These are phyloP conservation scores for Oxyria digyna DNA, from an alignment of 148 eudicot species.

Conservation along the genomic window DNA sequence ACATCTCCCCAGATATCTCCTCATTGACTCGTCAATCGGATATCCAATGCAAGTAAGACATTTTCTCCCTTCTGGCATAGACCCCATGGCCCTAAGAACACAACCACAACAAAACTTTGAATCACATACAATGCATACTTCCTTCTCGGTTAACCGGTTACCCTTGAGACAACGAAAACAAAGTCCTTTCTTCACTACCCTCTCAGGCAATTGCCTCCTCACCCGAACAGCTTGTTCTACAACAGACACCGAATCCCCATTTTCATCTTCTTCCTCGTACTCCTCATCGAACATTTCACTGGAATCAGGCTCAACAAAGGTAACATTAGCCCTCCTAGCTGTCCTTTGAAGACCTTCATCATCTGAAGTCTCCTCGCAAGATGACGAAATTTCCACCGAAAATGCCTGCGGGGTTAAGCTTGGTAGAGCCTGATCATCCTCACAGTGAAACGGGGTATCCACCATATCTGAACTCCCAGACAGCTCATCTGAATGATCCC, in stretches of 20 bases:
- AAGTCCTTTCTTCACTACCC: constrained; percentile 62
- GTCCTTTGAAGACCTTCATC: constrained; percentile 25
- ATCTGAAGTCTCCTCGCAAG: constrained; percentile 42
- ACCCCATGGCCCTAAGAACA: constrained; percentile 95
- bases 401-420: constrained; percentile 55
- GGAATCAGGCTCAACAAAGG: constrained; percentile 60
- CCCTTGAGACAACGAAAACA: constrained; percentile 89
- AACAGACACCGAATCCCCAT: constrained; percentile 16
- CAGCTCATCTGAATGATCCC: constrained; percentile 54
- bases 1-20: constrained; percentile 58
- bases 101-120: constrained; percentile 82
- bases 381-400: constrained; percentile 67
- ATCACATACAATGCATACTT: constrained; percentile 87
- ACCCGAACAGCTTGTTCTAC: background rate
- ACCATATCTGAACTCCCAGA: constrained; percentile 35
- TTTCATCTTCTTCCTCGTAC: constrained; percentile 15
- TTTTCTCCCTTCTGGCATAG: constrained; percentile 99
- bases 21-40: constrained; percentile 79
- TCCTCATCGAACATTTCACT: constrained; percentile 38
- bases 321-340: constrained; percentile 40
- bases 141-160: constrained; percentile 83
- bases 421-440: constrained; percentile 58
- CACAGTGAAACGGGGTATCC: constrained; percentile 35
- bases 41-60: constrained; percentile 83
- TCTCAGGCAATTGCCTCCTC: constrained; percentile 33